Evolutionary conservation across 768 basidiomycete genomes (phyloP), one percentile per base, ranked within the genome.

Genomic region (Lentinus tigrinus): DNA sequence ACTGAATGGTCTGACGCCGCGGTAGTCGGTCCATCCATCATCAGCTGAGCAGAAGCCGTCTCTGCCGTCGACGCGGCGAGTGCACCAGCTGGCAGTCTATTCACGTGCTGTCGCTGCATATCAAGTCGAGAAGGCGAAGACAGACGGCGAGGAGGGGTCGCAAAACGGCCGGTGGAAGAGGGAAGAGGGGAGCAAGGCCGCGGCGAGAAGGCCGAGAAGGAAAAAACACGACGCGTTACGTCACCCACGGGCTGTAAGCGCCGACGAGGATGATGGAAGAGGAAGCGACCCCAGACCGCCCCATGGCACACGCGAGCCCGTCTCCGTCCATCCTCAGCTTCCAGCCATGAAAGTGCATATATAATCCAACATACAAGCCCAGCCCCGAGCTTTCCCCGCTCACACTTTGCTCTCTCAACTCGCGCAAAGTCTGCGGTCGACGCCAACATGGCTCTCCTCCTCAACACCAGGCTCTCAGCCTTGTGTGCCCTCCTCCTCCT

Each of bases 401-500:
- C 43, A 6, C 43, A 2, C 43, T 46, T 14, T 46, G 43, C 21
- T 19, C 4, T 43, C 42, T n/a, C 42, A 21, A 8, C 36, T 37
- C 13, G 40, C 19, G 40, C 40, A 42, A 42, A 37, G 36, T 37
- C 16, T 40, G 48, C 58, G 50, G 50, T 52, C 60, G 26, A 47
- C 44, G 37, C 50, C 31, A n/a, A n/a, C n/a, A 61, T 61, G 60
- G 55, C 51, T 24, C 31, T 61, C 60, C 31, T 53, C 46, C 55
- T 61, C 60, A 53, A 23, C 51, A 10, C 55, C 4, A 19, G 58
- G 46, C 58, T 65, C 49, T 34, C 58, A 26, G 59, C 58, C 40
- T 26, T 65, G 43, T 57, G 52, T 44, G 58, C 61, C 26, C 64
- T 65, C 61, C 63, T 63, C 56, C 16, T 52, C 51, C 57, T 62